Evolutionary conservation across 2,329 filamentous ascomycete species (phyloP).

Genomic region (Nannizziopsis arthrosporioides): DNA sequence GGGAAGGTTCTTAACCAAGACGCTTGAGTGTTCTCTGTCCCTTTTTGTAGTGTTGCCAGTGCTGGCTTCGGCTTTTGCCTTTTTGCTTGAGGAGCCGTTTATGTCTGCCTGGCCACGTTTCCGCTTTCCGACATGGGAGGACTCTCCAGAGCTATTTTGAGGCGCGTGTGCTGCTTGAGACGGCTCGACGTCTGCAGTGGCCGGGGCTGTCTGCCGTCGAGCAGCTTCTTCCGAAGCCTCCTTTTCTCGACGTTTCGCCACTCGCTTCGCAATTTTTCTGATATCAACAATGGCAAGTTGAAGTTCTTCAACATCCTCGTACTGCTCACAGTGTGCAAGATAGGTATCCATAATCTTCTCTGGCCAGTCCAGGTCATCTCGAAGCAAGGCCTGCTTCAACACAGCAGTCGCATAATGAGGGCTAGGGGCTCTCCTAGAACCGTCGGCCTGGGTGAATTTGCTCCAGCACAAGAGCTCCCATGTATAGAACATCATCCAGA

Average conservation of each 20-base stretch:
- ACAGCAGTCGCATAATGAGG: constrained; percentile 65
- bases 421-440: constrained; percentile 46
- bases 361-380: constrained; percentile 40
- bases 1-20: constrained; percentile 71
- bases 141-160: constrained; percentile 20
- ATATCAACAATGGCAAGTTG: constrained; percentile 62
- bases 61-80: constrained; percentile 44
- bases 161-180: constrained; percentile 4
- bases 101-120: constrained; percentile 42
- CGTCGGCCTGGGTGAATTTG: constrained; percentile 43
- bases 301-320: constrained; percentile 66
- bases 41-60: constrained; percentile 46
- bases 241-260: constrained; percentile 52
- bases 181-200: constrained; percentile 17
- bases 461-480: constrained; percentile 76
- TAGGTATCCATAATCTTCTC: constrained; percentile 40
- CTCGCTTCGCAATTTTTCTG: constrained; percentile 53
- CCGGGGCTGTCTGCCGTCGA: constrained; percentile 17
- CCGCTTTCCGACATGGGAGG: constrained; percentile 45
- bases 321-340: constrained; percentile 61
- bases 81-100: constrained; percentile 52
- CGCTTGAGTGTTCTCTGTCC: constrained; percentile 79
- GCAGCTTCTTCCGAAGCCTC: constrained; percentile 52
- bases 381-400: constrained; percentile 56
- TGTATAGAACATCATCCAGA: constrained; percentile 84